Percentiles rank a stretch among this genome's conserved stretches.
Conservation (phyloP, 305 asterid genomes). For the Fraxinus sp. region DNA sequence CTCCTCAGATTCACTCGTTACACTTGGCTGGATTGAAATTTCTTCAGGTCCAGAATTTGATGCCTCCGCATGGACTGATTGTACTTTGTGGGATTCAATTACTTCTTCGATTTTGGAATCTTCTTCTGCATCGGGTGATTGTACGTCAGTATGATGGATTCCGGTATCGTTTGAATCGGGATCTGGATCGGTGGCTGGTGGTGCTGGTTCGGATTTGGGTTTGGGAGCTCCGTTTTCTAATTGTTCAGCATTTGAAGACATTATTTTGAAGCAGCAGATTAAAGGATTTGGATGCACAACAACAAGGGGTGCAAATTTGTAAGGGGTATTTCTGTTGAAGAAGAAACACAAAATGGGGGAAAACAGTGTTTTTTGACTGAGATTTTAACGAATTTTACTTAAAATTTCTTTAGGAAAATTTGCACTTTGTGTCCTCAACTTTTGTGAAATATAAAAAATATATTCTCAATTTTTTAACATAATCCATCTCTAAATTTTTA, state of each 20-base stretch:
- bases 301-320: conserved; percentile 20
- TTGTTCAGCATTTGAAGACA: conserved; percentile 50
- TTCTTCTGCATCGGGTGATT: conserved; percentile 35
- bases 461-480: background rate
- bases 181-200: conserved; percentile 45
- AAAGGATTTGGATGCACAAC: conserved; percentile 28
- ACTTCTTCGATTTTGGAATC: conserved; percentile 7
- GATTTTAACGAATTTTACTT: background rate
- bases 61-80: conserved; percentile 35
- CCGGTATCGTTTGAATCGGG: conserved; percentile 37
- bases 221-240: conserved; percentile 41
- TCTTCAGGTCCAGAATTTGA: conserved; percentile 36
- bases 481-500: background rate
- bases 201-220: conserved; percentile 22
- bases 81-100: conserved; percentile 32
- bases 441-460: background rate
- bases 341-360: background rate
- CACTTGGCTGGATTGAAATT: conserved; percentile 36
- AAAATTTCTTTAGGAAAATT: background rate
- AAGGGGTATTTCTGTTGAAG: background rate
- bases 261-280: conserved; percentile 21
- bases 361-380: background rate
- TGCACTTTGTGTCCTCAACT: background rate
- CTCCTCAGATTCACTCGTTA: conserved; percentile 13
- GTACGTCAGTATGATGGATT: conserved; percentile 14